Conservation (phyloP, 208 protist genomes). For the Leishmania arabica region DNA sequence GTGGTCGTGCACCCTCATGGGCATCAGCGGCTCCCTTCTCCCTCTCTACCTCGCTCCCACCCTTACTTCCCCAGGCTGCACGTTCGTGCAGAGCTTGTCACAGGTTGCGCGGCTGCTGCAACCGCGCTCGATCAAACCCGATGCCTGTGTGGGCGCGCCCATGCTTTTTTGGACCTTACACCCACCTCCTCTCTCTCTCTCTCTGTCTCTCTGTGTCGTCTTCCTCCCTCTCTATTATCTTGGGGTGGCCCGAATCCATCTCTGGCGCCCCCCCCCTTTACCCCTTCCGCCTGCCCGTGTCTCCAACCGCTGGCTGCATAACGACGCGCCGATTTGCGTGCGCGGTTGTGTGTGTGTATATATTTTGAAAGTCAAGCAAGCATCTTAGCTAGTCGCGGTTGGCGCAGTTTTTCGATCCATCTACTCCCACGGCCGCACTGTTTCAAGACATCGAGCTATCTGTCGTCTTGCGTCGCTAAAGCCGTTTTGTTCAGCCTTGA, state of each 20-base stretch:
- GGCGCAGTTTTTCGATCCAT: neutral
- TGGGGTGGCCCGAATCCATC: neutral
- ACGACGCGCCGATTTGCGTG: neutral
- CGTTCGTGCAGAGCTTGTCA: neutral
- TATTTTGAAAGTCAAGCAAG: neutral
- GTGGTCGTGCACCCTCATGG: neutral
- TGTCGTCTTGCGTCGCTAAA: neutral
- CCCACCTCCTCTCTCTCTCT: neutral
- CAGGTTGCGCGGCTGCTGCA: neutral
- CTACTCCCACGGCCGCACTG: neutral
- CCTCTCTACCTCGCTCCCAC: neutral
- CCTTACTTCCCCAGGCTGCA: neutral
- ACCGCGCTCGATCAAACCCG: neutral
- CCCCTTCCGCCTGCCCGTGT: neutral
- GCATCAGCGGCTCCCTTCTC: neutral
- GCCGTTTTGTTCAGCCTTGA: neutral
- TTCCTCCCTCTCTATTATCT: neutral
- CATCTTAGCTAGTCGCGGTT: neutral
- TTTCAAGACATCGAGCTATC: neutral
- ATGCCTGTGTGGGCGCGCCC: neutral
- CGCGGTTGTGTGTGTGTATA: neutral
- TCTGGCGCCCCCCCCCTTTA: neutral
- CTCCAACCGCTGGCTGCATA: neutral
- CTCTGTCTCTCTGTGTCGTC: neutral
- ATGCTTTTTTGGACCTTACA: neutral